phyloP scores from a whole-genome alignment of 345 rosid genomes.

The Pistacia atlantica region DNA sequence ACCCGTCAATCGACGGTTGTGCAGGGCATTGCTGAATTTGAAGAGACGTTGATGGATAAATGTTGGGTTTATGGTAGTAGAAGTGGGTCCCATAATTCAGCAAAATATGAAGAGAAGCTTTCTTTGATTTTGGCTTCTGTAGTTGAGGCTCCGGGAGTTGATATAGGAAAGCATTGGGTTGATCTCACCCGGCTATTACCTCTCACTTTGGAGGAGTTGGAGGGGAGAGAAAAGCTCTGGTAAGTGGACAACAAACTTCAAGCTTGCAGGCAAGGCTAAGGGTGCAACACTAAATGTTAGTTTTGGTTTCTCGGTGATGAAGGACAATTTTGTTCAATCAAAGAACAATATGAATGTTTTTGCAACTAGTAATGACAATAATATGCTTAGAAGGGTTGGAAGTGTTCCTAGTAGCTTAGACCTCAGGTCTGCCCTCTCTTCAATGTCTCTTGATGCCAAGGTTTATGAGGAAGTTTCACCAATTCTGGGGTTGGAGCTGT shows the following conservation, averaged over 20 bases:
- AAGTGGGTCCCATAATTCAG: conserved; percentile 56
- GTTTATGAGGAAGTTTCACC: conserved; percentile 40
- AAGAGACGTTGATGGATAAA: conserved; percentile 62
- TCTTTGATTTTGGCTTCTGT: conserved; percentile 52
- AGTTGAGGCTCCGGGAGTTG: conserved; percentile 41
- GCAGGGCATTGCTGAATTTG: conserved; percentile 63
- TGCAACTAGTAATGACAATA: conserved; percentile 20
- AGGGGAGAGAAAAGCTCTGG: conserved; percentile 52
- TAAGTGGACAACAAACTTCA: conserved; percentile 76
- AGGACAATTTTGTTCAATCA: conserved; percentile 31
- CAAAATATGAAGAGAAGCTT: conserved; percentile 63
- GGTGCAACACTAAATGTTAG: conserved; percentile 73
- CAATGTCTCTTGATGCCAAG: conserved; percentile 44
- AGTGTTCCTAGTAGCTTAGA: conserved; percentile 52
- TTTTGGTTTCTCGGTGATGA: conserved; percentile 55
- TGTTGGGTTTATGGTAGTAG: conserved; percentile 63
- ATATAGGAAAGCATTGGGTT: conserved; percentile 71
- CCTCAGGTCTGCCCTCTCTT: conserved; percentile 23
- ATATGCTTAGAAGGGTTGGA: conserved; percentile 46
- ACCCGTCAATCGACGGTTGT: conserved; percentile 50
- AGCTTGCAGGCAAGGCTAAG: conserved; percentile 60
- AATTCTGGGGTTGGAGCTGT: conserved; percentile 54
- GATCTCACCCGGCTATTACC: conserved; percentile 83
- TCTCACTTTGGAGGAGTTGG: conserved; percentile 68
- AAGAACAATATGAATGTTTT: conserved; percentile 29